These are phyloP conservation scores for Acanthamoeba triangularis DNA, from an alignment of 208 protist genomes.

Conservation along the genomic window DNA sequence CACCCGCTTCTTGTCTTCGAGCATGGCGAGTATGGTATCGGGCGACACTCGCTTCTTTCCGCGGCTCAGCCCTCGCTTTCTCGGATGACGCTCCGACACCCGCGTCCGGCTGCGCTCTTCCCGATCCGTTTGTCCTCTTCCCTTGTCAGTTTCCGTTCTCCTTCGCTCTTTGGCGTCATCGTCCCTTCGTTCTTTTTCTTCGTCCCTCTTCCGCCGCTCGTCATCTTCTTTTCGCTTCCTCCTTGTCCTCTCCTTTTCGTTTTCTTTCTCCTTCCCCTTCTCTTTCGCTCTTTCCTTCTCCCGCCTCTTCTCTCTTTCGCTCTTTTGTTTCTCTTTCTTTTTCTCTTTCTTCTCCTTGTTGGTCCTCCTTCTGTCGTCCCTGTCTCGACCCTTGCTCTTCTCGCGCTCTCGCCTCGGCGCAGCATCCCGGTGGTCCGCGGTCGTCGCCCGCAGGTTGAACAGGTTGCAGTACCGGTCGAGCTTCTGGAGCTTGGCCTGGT, in stretches of 20 bases:
- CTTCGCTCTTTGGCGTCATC: no score
- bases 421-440: neutral
- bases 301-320: neutral
- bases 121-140: no score
- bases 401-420: neutral
- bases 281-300: neutral
- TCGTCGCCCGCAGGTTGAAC: constrained; percentile 31
- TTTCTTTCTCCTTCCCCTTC: neutral
- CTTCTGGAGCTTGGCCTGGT: constrained; percentile 67
- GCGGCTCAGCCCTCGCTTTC: neutral
- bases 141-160: no score
- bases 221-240: neutral
- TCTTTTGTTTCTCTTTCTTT: no score
- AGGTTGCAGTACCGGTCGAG: constrained; percentile 63
- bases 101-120: neutral
- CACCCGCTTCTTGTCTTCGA: neutral
- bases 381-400: neutral
- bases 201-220: neutral
- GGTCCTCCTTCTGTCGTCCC: neutral
- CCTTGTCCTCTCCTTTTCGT: neutral
- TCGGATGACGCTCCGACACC: neutral
- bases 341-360: neutral
- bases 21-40: neutral
- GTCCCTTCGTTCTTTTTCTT: constrained; percentile 8
- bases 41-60: neutral